Evolutionary conservation across 805 yeast species (phyloP).

Genomic region (Cyberlindnera bimundalis): DNA sequence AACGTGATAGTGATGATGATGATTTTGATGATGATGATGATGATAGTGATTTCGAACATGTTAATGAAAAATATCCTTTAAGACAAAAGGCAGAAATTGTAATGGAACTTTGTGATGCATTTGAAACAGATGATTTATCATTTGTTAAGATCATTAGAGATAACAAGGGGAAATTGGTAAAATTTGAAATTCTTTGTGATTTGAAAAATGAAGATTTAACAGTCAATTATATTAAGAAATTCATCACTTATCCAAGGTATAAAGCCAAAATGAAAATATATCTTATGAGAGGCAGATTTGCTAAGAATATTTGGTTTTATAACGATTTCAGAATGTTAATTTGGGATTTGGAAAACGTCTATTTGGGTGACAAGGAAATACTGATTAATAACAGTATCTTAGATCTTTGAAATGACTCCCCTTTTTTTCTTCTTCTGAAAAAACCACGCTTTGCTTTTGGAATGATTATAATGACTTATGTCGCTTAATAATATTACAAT

Average conservation of each 20-base stretch:
- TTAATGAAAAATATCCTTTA: too few species aligned
- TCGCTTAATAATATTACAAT: too few species aligned
- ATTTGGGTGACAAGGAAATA: slow-evolving; percentile 20
- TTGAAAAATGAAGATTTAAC: slow-evolving; percentile 12
- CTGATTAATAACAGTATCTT: slow-evolving; percentile 25
- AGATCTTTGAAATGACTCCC: neutral
- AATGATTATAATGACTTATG: too few species aligned
- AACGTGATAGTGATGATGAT: slow-evolving; percentile 15
- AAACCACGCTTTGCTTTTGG: too few species aligned
- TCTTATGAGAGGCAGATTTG: slow-evolving; percentile 24
- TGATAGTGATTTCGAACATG: neutral
- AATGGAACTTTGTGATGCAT: slow-evolving; percentile 19
- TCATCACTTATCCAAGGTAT: slow-evolving; percentile 42
- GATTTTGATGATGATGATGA: neutral
- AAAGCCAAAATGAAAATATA: slow-evolving; percentile 43
- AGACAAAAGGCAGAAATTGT: slow-evolving; percentile 9
- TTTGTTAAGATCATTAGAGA: slow-evolving; percentile 39
- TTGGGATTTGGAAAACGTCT: slow-evolving; percentile 26
- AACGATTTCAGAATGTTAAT: slow-evolving; percentile 29
- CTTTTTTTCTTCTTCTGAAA: neutral
- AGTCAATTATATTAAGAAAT: slow-evolving; percentile 32
- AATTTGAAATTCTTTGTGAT: slow-evolving; percentile 32
- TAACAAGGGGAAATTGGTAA: slow-evolving; percentile 36
- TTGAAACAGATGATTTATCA: slow-evolving; percentile 24
- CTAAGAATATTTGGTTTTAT: slow-evolving; percentile 27